Conservation (phyloP, 768 basidiomycete genomes). For the Tulasnella sp. region DNA sequence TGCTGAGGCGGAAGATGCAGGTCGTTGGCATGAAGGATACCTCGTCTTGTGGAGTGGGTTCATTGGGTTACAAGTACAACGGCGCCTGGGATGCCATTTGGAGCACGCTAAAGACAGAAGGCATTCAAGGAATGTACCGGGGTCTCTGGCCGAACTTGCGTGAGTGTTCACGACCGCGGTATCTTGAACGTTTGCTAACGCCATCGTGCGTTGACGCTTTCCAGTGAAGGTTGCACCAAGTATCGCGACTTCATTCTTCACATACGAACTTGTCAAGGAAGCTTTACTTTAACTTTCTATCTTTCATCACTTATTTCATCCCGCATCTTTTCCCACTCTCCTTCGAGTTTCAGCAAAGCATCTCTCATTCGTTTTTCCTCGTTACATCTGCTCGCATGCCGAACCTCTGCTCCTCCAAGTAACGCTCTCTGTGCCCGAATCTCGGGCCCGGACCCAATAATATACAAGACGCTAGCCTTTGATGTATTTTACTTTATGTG, state of each 20-base stretch:
- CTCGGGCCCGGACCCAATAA: not conserved
- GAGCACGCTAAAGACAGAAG: slow-evolving; percentile 68
- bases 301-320: not conserved
- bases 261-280: slow-evolving; percentile 27
- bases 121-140: slow-evolving; percentile 71
- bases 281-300: slow-evolving; percentile 8
- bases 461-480: not conserved
- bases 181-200: not conserved
- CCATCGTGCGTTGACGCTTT: not conserved
- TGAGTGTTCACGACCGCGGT: slow-evolving; percentile 44
- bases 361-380: not conserved
- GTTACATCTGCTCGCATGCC: not conserved
- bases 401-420: not conserved
- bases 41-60: slow-evolving; percentile 37
- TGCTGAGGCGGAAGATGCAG: slow-evolving; percentile 93
- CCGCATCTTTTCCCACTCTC: not conserved
- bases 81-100: slow-evolving; percentile 76
- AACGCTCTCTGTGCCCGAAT: not conserved
- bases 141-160: slow-evolving; percentile 87
- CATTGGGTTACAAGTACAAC: slow-evolving; percentile 60
- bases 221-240: slow-evolving; percentile 90
- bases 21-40: slow-evolving; percentile 66
- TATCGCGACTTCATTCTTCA: slow-evolving; percentile 62
- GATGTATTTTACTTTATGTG: not conserved
- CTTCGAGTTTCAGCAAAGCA: not conserved